Evolutionary conservation across 2,329 filamentous ascomycete genomes (phyloP).

Genomic region (Ilyonectria mors-panacis): DNA sequence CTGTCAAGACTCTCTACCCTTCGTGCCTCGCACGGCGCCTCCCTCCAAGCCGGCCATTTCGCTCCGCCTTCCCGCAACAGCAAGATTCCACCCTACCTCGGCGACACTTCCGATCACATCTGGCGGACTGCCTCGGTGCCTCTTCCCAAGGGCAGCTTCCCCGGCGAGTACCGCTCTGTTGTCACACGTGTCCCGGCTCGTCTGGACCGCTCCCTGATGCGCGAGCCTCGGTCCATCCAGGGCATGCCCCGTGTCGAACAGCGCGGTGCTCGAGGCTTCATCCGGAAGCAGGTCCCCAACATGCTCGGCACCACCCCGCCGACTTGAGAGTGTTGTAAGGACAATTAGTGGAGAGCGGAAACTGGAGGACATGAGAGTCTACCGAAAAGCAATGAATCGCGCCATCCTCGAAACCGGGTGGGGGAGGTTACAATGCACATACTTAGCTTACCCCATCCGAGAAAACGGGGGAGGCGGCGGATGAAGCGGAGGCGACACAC

Average conservation of each 20-base stretch:
- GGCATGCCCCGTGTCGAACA: slow-evolving; percentile 80
- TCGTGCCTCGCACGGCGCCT: slow-evolving; percentile 68
- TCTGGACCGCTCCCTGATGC: slow-evolving; percentile 89
- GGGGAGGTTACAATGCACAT: not conserved
- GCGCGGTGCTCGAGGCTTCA: slow-evolving; percentile 63
- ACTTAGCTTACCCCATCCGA: not conserved
- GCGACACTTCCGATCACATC: slow-evolving; percentile 82
- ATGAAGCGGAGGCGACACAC: not conserved
- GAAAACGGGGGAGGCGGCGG: not conserved
- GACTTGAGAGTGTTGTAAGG: slow-evolving; percentile 44
- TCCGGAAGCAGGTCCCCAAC: slow-evolving; percentile 70
- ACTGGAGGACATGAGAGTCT: slow-evolving; percentile 2
- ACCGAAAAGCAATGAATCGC: not conserved
- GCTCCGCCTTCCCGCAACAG: slow-evolving; percentile 54
- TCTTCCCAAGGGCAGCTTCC: slow-evolving; percentile 72
- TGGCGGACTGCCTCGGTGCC: slow-evolving; percentile 80
- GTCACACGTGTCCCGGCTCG: slow-evolving; percentile 82
- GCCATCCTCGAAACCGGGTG: not conserved
- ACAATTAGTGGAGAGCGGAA: not conserved
- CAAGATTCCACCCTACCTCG: slow-evolving; percentile 73
- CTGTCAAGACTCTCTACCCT: slow-evolving; percentile 74
- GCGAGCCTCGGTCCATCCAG: slow-evolving; percentile 90
- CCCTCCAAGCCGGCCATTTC: slow-evolving; percentile 57
- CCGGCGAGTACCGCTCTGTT: slow-evolving; percentile 73
- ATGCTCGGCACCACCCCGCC: slow-evolving; percentile 62